Evolutionary conservation across 2,329 filamentous ascomycete species (phyloP).

Genomic region (Hortaea werneckii): DNA sequence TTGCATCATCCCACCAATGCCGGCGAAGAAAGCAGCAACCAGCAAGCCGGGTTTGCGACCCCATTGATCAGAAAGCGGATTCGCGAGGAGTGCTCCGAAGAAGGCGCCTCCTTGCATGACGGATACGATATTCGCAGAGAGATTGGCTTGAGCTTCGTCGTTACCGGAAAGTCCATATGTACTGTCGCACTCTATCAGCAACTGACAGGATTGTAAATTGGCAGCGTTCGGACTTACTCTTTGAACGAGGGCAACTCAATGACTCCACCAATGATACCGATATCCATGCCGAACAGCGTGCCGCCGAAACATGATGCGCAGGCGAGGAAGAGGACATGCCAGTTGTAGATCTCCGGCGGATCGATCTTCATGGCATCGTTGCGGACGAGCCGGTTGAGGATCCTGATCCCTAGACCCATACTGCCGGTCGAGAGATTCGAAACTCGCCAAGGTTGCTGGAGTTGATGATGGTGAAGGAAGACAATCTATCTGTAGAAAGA

Average conservation of each 20-base stretch:
- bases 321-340: constrained; percentile 46
- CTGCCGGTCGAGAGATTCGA: no score
- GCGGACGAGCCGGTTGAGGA: constrained; percentile 49
- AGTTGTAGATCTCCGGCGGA: constrained; percentile 57
- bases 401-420: constrained; percentile 11
- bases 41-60: no score
- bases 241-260: constrained; percentile 50
- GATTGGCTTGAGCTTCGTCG: constrained; percentile 25
- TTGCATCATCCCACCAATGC: no score
- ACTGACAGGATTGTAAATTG: no score
- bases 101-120: constrained; percentile 61
- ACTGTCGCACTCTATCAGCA: neutral
- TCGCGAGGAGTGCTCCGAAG: constrained; percentile 50
- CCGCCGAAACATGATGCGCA: constrained; percentile 59
- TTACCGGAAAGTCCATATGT: neutral
- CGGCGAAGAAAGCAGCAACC: no score
- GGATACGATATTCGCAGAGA: constrained; percentile 59
- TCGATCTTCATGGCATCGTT: constrained; percentile 63
- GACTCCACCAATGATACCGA: constrained; percentile 58
- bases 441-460: no score
- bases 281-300: constrained; percentile 56
- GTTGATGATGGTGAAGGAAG: no score
- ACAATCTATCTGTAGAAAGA: no score
- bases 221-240: no score
- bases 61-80: constrained; percentile 44